Conservation (phyloP, 768 basidiomycete genomes). For the Psilocybe azurescens region DNA sequence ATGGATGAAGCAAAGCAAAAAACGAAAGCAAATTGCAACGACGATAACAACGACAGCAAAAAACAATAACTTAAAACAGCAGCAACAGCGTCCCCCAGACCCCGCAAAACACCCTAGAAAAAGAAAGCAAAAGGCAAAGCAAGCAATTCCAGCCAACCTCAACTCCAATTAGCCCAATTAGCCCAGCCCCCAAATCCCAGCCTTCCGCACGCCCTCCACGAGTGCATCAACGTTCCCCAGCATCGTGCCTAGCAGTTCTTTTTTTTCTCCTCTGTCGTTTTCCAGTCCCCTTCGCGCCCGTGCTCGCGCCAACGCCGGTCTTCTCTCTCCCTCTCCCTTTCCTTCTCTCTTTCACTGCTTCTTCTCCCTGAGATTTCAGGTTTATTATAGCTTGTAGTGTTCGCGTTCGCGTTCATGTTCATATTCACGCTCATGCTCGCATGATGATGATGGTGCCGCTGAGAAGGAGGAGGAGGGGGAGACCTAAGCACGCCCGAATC, state of each 20-base stretch:
- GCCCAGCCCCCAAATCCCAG: slow-evolving; percentile 85
- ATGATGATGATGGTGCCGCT: neutral
- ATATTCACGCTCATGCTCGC: too few species aligned
- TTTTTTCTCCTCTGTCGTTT: slow-evolving; percentile 88
- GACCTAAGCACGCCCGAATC: neutral
- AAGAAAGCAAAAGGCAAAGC: slow-evolving; percentile 3
- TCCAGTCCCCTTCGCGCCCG: slow-evolving; percentile 32
- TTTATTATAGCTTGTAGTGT: too few species aligned
- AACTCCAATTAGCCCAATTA: slow-evolving; percentile 7
- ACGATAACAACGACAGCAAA: slow-evolving; percentile 12
- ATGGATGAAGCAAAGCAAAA: neutral
- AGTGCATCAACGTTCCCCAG: slow-evolving; percentile 91
- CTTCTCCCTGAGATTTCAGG: too few species aligned
- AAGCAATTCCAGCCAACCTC: neutral
- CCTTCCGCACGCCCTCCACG: slow-evolving; percentile 85
- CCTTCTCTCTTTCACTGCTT: neutral
- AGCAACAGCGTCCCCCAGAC: neutral
- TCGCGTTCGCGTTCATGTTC: too few species aligned
- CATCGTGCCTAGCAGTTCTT: slow-evolving; percentile 78
- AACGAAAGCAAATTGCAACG: slow-evolving; percentile 10
- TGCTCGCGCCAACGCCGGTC: neutral
- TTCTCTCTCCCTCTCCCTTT: neutral
- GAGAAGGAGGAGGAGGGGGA: neutral
- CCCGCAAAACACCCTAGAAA: neutral
- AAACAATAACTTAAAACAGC: neutral